Conservation (phyloP, 2,329 filamentous ascomycete species). For the Lecanosticta acicola region DNA sequence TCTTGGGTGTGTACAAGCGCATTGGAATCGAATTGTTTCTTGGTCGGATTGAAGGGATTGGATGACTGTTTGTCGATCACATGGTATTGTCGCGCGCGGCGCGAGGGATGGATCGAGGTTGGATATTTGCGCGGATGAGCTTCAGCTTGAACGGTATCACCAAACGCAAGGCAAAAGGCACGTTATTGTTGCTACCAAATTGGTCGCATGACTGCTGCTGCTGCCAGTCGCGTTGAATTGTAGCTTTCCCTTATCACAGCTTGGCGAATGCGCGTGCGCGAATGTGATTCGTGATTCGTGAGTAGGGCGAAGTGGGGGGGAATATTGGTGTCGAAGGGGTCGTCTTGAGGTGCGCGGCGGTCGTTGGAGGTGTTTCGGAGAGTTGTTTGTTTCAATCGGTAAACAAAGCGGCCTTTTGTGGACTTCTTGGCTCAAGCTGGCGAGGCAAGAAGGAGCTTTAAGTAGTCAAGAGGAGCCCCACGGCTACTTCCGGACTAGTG, state of each 20-base stretch:
- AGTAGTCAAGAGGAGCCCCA: neutral
- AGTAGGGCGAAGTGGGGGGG: neutral
- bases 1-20: slow-evolving; percentile 45
- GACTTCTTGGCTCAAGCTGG: neutral
- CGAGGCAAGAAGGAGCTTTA: neutral
- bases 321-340: neutral
- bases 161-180: slow-evolving; percentile 18
- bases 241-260: neutral
- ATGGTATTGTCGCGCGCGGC: slow-evolving; percentile 21
- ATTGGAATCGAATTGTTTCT: slow-evolving; percentile 32
- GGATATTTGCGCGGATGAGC: no score
- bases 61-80: slow-evolving; percentile 12
- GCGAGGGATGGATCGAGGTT: slow-evolving; percentile 3
- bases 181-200: slow-evolving; percentile 17
- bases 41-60: neutral
- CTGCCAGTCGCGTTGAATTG: neutral
- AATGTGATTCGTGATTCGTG: no score
- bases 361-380: neutral
- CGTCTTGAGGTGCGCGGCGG: neutral
- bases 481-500: neutral
- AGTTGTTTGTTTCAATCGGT: no score
- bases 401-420: neutral
- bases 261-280: slow-evolving; percentile 2
- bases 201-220: slow-evolving; percentile 14
- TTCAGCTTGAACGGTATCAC: no score